Conservation (phyloP, 208 protist species). For the Leishmania tropica region DNA sequence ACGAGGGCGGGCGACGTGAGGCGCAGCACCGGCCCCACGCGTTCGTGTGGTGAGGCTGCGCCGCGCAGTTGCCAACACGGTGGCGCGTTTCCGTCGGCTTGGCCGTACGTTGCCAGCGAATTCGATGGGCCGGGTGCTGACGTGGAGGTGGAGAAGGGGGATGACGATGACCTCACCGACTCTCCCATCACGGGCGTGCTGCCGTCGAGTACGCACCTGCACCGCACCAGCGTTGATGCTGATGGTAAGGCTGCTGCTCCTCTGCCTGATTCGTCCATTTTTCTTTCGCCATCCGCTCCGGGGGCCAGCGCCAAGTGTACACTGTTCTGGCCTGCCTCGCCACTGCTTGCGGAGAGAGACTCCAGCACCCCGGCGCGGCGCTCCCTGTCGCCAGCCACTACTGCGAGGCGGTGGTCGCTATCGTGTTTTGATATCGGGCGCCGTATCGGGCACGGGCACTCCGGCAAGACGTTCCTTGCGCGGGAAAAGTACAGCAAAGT, state of each 20-base stretch:
- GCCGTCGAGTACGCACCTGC: not conserved
- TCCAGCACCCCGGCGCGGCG: not conserved
- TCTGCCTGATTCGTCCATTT: not conserved
- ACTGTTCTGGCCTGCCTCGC: not conserved
- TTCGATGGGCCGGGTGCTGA: too few species aligned
- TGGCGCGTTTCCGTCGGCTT: not conserved
- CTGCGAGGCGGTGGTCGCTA: constrained; percentile 37
- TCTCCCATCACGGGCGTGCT: constrained; percentile 10
- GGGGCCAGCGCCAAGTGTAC: not conserved
- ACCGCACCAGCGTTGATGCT: not conserved
- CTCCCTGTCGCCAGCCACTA: not conserved
- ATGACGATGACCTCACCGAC: constrained; percentile 13
- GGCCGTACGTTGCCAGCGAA: not conserved
- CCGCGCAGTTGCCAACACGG: not conserved
- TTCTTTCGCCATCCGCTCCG: not conserved
- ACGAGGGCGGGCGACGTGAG: not conserved
- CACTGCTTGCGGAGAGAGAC: not conserved
- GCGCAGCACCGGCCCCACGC: not conserved
- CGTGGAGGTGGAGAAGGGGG: not conserved
- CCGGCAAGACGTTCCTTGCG: constrained; percentile 52
- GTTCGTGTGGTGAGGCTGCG: too few species aligned
- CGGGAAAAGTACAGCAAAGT: constrained; percentile 48
- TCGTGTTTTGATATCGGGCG: constrained; percentile 55
- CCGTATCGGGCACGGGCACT: constrained; percentile 42
- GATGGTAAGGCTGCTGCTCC: not conserved